These are phyloP conservation scores for Diaporthe sp. DNA, from an alignment of 2,329 filamentous ascomycete species.

Conservation along the genomic window DNA sequence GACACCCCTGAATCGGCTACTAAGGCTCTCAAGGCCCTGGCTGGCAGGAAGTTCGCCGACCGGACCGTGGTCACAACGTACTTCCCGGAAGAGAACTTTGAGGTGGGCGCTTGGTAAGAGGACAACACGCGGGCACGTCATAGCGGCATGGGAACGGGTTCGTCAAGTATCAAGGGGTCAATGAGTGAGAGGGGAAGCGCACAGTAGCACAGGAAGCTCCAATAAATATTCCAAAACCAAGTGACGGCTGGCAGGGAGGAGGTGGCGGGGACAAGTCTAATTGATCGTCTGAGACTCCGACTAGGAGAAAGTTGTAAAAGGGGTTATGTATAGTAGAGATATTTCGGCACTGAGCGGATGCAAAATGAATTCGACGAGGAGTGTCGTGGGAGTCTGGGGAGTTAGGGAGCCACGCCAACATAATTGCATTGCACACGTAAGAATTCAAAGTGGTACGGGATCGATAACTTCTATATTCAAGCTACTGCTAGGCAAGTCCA, in stretches of 20 bases:
- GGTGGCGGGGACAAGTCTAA: not conserved
- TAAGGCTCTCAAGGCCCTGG: constrained; percentile 89
- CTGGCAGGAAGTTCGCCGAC: constrained; percentile 95
- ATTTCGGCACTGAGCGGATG: not conserved
- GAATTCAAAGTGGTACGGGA: no score
- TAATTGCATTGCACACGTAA: not conserved
- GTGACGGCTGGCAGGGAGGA: not conserved
- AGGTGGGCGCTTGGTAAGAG: constrained; percentile 86
- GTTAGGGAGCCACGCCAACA: not conserved
- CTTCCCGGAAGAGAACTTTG: constrained; percentile 98
- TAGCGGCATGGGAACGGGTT: not conserved
- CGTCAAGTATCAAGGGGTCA: not conserved
- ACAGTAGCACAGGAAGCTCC: not conserved
- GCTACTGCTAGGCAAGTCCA: not conserved
- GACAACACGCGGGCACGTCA: not conserved
- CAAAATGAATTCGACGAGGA: not conserved
- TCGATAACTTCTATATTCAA: not conserved
- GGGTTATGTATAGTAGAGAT: constrained; percentile 8
- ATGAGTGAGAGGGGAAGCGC: not conserved
- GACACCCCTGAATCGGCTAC: constrained; percentile 82
- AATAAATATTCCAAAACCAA: not conserved
- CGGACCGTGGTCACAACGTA: constrained; percentile 97
- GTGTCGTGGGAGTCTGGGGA: no score
- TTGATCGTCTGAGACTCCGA: no score
- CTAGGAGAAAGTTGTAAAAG: not conserved